Evolutionary conservation across 139 green algal species (phyloP).

Genomic region (Tetratostichococcus sp.): DNA sequence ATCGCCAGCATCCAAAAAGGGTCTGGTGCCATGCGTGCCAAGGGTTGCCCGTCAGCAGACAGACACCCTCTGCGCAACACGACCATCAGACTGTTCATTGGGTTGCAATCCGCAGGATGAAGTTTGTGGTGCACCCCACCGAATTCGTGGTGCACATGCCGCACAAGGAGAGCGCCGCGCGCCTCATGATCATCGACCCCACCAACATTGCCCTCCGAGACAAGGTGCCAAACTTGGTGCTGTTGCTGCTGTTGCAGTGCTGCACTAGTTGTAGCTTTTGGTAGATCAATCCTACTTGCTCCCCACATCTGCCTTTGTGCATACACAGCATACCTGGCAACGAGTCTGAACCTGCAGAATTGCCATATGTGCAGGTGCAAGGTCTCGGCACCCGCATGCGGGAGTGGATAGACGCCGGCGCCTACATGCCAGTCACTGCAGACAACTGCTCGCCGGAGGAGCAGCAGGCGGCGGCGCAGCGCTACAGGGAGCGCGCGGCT

Average conservation of each 20-base stretch:
- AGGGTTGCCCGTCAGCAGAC: too few species aligned
- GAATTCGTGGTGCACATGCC: conserved; percentile 42
- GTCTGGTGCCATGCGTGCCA: too few species aligned
- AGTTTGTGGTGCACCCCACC: conserved; percentile 39
- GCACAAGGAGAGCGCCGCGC: conserved; percentile 11
- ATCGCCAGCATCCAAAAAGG: too few species aligned
- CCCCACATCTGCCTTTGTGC: too few species aligned
- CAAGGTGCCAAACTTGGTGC: neutral
- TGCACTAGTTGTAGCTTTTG: too few species aligned
- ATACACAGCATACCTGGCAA: too few species aligned
- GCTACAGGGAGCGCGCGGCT: neutral
- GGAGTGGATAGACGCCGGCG: neutral
- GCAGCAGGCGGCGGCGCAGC: neutral
- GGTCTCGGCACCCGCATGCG: neutral
- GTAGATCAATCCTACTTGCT: too few species aligned
- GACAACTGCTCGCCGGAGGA: neutral
- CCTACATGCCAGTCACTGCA: neutral
- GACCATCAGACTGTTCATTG: too few species aligned
- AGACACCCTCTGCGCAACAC: too few species aligned
- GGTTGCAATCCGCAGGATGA: conserved; percentile 11
- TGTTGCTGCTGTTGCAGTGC: too few species aligned
- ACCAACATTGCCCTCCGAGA: neutral
- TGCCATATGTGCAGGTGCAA: neutral
- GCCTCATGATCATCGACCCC: neutral
- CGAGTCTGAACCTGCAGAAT: neutral